These are phyloP conservation scores for Cercophora newfieldiana DNA, from an alignment of 495 filamentous ascomycete species.

Conservation along the genomic window DNA sequence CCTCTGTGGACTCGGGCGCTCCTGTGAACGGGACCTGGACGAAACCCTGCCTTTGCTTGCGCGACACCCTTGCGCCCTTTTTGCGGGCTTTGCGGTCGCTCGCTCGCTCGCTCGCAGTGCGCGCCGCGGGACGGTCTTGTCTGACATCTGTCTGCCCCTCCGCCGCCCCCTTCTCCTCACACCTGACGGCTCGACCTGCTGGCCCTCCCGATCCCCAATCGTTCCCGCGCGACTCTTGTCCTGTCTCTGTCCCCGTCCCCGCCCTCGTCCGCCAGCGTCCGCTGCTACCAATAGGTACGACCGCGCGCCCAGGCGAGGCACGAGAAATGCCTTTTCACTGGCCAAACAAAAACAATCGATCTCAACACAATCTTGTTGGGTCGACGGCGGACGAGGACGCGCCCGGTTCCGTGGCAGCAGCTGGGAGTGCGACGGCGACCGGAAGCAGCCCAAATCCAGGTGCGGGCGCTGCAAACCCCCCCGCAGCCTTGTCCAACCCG, in stretches of 20 bases:
- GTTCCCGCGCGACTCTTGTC: neutral
- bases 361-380: constrained; percentile 52
- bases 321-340: constrained; percentile 49
- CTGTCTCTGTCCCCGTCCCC: neutral
- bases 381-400: constrained; percentile 33
- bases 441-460: constrained; percentile 16
- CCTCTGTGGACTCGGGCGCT: neutral
- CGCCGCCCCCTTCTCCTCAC: neutral
- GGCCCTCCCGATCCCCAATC: neutral
- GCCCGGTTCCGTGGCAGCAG: constrained; percentile 27
- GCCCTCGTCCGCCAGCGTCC: neutral
- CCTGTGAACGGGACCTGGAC: neutral
- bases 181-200: too few species aligned
- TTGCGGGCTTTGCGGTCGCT: constrained; percentile 5
- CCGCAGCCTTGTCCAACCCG: constrained; percentile 47
- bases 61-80: constrained; percentile 1
- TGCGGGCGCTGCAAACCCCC: constrained; percentile 41
- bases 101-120: neutral
- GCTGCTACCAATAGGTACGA: neutral
- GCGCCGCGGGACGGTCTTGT: neutral
- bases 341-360: constrained; percentile 50
- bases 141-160: neutral
- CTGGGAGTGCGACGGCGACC: constrained; percentile 24
- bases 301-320: neutral
- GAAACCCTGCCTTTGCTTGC: neutral